Evolutionary conservation across 441 rosid species (phyloP), one percentile per base, ranked within the genome.

Genomic region (Euphorbia celastroides): DNA sequence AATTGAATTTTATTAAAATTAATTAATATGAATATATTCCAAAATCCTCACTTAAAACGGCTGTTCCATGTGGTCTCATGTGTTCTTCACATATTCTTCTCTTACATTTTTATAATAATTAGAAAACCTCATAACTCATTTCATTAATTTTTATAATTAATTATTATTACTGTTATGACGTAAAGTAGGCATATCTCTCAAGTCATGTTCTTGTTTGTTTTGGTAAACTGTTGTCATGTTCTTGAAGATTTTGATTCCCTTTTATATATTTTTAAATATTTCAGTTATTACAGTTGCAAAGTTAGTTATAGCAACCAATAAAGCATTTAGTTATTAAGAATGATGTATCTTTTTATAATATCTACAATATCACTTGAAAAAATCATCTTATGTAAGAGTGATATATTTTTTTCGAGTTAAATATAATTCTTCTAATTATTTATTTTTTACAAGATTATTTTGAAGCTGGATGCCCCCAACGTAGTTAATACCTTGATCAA

Each of bases 31-130:
- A 63, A 55, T 5, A 23, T 55, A 62, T 54, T 70, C 65, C 38
- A 16, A 44, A 60, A 56, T 17, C 34, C 31, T 66, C 36, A 54
- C 68, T 50, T 57, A 16, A 60, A 70, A 66, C 32, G 65, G 51
- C 50, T 31, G 62, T 70, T 77, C 70, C 83, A 79, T 81, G 87
- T 79, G 87, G 75, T 75, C 77, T 78, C 81, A 78, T 80, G 81
- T 80, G 83, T 80, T 74, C 54, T 70, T 36, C 20, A 50, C 65
- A 58, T 28, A 38, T 38, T 52, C 14, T 36, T 42, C 30, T 13
- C 44, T 64, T 20, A 1, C 13, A 62, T 25, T 22, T 25, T 8
- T 8, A 17, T 20, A 1, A 19, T 10, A 46, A 64, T 42, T 62
- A 41, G 8, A 25, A 16, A 62, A 14, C 8, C 11, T 38, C 13